phyloP scores from a whole-genome alignment of 106 monocot genomes.

The Xerophyta viscosa region DNA sequence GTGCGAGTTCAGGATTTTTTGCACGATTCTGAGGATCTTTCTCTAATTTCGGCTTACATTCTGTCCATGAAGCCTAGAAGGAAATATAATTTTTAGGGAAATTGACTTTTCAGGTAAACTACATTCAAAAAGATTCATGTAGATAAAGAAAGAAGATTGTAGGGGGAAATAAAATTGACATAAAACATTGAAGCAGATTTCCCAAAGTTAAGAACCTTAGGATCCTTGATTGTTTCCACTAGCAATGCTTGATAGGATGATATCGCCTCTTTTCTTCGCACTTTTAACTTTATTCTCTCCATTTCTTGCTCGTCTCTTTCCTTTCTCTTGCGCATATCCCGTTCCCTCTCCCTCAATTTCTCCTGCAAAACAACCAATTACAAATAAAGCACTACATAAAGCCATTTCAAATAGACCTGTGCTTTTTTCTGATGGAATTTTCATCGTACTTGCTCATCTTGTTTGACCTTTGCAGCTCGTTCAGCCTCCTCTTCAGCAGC shows the following conservation, averaged over 20 bases:
- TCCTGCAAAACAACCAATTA: constrained; percentile 30
- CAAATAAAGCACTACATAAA: too few species aligned
- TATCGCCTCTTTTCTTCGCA: constrained; percentile 77
- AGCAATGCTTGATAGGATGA: constrained; percentile 83
- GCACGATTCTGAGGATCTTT: constrained; percentile 96
- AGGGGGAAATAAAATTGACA: too few species aligned
- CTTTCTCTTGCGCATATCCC: constrained; percentile 87
- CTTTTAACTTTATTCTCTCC: constrained; percentile 80
- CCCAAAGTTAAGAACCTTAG: constrained; percentile 39
- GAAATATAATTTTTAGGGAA: too few species aligned
- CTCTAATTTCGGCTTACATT: constrained; percentile 77
- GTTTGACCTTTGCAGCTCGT: constrained; percentile 62
- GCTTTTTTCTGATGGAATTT: too few species aligned
- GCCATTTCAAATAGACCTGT: too few species aligned
- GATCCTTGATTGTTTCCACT: constrained; percentile 91
- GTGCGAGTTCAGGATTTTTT: constrained; percentile 61
- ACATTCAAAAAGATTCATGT: too few species aligned
- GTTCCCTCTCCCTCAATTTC: constrained; percentile 84
- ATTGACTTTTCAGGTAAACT: too few species aligned
- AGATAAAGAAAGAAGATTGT: too few species aligned
- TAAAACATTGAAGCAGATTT: too few species aligned
- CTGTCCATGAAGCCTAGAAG: constrained; percentile 85
- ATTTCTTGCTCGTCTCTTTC: constrained; percentile 98
- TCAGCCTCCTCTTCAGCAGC: constrained; percentile 59
- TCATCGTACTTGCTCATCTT: constrained; percentile 59